Conservation (phyloP, 2,329 filamentous ascomycete species). For the Dothistroma septosporum region DNA sequence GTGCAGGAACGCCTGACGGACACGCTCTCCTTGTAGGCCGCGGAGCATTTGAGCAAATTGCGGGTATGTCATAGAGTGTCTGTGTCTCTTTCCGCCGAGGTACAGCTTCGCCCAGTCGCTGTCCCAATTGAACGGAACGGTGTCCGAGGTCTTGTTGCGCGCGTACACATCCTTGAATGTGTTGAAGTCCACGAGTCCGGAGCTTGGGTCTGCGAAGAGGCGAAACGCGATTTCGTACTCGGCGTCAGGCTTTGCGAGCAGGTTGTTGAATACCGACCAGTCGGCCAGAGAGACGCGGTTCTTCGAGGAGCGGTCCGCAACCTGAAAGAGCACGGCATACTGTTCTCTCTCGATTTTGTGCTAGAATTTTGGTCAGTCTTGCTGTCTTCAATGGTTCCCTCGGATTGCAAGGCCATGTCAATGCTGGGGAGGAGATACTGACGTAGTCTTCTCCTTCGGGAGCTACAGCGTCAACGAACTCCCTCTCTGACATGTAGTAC, state of each 20-base stretch:
- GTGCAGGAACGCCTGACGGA: constrained; percentile 87
- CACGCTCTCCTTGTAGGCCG: constrained; percentile 90
- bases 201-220: constrained; percentile 82
- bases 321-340: constrained; percentile 86
- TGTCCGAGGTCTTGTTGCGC: constrained; percentile 77
- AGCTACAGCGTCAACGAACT: constrained; percentile 88
- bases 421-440: constrained; percentile 17
- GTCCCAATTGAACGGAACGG: constrained; percentile 93
- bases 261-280: constrained; percentile 91
- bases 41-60: constrained; percentile 98
- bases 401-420: not conserved
- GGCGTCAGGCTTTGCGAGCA: constrained; percentile 88
- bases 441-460: constrained; percentile 87
- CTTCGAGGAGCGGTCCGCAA: constrained; percentile 73
- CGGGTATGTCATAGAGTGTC: constrained; percentile 88
- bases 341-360: constrained; percentile 97
- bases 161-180: constrained; percentile 82
- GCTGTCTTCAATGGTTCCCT: not conserved
- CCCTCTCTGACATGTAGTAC: constrained; percentile 72
- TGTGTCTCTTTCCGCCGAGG: constrained; percentile 79
- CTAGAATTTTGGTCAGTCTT: constrained; percentile 47
- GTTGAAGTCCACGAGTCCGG: constrained; percentile 82
- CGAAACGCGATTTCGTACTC: constrained; percentile 99
- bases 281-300: constrained; percentile 76
- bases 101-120: constrained; percentile 96